Conservation (phyloP, 2,329 filamentous ascomycete genomes). For the Fusarium miscanthi region DNA sequence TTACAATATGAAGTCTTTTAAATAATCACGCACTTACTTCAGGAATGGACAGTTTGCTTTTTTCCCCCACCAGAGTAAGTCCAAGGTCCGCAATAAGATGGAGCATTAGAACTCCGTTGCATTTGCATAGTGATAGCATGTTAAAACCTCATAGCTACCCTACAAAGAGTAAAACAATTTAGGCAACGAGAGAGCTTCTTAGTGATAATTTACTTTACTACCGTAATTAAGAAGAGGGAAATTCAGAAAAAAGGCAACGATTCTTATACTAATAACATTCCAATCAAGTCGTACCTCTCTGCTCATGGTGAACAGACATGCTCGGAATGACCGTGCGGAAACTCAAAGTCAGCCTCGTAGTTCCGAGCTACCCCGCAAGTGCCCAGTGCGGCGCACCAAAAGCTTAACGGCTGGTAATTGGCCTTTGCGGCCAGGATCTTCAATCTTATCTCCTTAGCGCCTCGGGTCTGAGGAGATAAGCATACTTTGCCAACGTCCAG, state of each 20-base stretch:
- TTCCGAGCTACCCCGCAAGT: neutral
- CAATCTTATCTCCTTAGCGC: neutral
- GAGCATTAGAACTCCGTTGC: too few species aligned
- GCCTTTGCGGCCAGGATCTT: neutral
- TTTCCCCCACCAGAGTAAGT: rapidly evolving
- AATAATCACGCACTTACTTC: too few species aligned
- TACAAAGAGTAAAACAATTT: rapidly evolving
- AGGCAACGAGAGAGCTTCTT: rapidly evolving
- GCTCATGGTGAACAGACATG: too few species aligned
- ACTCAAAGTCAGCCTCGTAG: neutral
- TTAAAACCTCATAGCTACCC: rapidly evolving
- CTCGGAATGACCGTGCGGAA: neutral
- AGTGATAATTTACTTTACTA: rapidly evolving
- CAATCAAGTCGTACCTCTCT: too few species aligned
- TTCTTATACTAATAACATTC: rapidly evolving
- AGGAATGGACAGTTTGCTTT: too few species aligned
- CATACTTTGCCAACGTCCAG: neutral
- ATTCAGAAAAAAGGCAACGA: rapidly evolving
- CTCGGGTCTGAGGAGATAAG: neutral
- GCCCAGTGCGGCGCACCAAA: rapidly evolving
- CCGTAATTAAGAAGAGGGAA: rapidly evolving
- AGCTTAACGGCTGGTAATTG: neutral
- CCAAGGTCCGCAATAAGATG: too few species aligned
- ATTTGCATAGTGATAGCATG: too few species aligned
- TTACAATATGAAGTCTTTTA: too few species aligned